phyloP scores from a whole-genome alignment of 2,329 filamentous ascomycete genomes.

The Cercospora berteroae region DNA sequence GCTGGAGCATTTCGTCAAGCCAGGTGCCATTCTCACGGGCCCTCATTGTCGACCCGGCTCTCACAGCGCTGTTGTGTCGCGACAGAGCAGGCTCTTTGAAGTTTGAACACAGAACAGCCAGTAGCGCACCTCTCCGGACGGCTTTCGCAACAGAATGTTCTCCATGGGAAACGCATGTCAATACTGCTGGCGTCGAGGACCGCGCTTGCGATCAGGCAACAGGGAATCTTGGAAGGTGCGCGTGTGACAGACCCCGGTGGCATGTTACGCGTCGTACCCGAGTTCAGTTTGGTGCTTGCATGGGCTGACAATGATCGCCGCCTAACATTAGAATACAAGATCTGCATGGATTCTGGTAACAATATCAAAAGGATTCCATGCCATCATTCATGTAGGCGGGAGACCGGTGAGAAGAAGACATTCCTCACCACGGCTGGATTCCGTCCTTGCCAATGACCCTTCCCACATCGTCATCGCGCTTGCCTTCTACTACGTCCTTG shows the following conservation, averaged over 20 bases:
- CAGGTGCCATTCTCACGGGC: not conserved
- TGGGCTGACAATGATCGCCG: not conserved
- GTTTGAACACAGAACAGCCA: not conserved
- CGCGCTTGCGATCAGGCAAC: not conserved
- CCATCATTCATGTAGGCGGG: not conserved
- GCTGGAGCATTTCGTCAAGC: not conserved
- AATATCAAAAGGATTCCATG: not conserved
- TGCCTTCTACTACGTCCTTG: constrained; percentile 41
- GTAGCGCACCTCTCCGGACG: too few relatives aligned
- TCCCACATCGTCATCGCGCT: constrained; percentile 41
- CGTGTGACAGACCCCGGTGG: not conserved
- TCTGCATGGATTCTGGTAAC: not conserved
- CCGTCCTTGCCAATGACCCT: constrained; percentile 39
- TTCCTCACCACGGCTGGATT: constrained; percentile 41
- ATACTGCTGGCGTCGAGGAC: too few relatives aligned
- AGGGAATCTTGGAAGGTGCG: not conserved
- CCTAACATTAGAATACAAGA: not conserved
- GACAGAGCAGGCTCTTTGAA: not conserved
- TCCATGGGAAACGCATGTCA: too few relatives aligned
- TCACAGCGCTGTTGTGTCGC: not conserved
- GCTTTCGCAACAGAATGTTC: too few relatives aligned
- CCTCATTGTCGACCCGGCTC: not conserved
- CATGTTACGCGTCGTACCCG: not conserved
- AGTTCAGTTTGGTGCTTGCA: not conserved
- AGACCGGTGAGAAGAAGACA: not conserved